Percentiles rank a stretch among this genome's conserved stretches.
Evolutionary conservation across 2,329 filamentous ascomycete species (phyloP).

Genomic region (Meredithiella fracta): DNA sequence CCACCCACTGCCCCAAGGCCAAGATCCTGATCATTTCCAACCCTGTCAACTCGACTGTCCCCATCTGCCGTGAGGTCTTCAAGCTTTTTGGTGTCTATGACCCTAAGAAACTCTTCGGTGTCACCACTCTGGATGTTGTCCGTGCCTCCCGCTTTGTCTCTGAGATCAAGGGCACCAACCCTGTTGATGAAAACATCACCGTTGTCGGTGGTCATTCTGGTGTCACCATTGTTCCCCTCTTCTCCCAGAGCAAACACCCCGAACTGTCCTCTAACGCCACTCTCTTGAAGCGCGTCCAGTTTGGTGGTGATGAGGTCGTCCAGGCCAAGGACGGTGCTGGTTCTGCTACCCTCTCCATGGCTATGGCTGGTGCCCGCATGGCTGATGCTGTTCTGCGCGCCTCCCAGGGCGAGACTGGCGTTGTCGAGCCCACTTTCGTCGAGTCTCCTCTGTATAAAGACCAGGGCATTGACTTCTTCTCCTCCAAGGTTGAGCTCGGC

Average conservation of each 20-base stretch:
- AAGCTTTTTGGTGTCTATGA: slow-evolving; percentile 94
- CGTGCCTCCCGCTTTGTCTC: slow-evolving; percentile 96
- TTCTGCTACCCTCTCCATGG: slow-evolving; percentile 96
- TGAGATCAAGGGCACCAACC: slow-evolving; percentile 80
- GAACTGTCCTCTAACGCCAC: slow-evolving; percentile 62
- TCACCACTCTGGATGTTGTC: slow-evolving; percentile 97
- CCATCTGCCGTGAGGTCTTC: slow-evolving; percentile 93
- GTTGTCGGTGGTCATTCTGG: slow-evolving; percentile 96
- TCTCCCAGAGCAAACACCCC: slow-evolving; percentile 82
- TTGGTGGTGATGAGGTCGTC: slow-evolving; percentile 97
- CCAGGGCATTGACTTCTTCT: slow-evolving; percentile 94
- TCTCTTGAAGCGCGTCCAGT: slow-evolving; percentile 90
- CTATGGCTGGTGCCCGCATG: slow-evolving; percentile 72
- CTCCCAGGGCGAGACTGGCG: slow-evolving; percentile 80
- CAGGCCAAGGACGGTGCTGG: slow-evolving; percentile 97
- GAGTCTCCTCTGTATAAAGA: slow-evolving; percentile 97
- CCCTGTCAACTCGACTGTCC: slow-evolving; percentile 98
- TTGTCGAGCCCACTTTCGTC: slow-evolving; percentile 91
- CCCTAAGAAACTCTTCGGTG: slow-evolving; percentile 97
- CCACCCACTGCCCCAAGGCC: slow-evolving; percentile 75
- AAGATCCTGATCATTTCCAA: slow-evolving; percentile 97
- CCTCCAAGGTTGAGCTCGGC: slow-evolving; percentile 86
- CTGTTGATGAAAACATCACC: slow-evolving; percentile 81
- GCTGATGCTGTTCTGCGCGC: slow-evolving; percentile 90
- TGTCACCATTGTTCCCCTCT: slow-evolving; percentile 94